Conservation (phyloP, 805 yeast species). For the Clavispora vitiphila region DNA sequence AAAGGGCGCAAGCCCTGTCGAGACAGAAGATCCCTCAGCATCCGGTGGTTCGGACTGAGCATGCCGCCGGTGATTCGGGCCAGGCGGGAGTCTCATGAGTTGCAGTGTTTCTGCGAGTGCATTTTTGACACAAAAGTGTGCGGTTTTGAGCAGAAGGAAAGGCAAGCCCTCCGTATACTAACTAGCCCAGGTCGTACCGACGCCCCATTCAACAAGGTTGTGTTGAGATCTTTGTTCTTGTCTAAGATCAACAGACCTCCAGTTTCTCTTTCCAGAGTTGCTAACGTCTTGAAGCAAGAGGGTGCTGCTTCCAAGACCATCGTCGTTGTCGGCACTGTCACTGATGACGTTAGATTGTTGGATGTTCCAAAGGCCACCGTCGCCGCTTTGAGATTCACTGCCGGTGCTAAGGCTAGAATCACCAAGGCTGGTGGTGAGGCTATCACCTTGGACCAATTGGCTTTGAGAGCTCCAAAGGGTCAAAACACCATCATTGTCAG, state of each 20-base stretch:
- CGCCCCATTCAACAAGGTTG: conserved; percentile 96
- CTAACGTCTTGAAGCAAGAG: conserved; percentile 73
- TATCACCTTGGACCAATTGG: conserved; percentile 98
- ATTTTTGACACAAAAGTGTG: conserved; percentile 14
- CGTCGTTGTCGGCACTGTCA: conserved; percentile 97
- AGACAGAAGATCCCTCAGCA: background rate
- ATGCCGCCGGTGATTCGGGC: background rate
- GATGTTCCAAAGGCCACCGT: conserved; percentile 95
- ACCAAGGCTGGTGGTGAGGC: conserved; percentile 99
- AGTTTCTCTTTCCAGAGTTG: conserved; percentile 89
- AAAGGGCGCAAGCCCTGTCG: conserved; percentile 1
- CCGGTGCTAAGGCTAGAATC: conserved; percentile 97
- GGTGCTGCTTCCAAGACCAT: conserved; percentile 83
- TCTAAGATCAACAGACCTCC: conserved; percentile 99
- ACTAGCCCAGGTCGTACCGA: conserved; percentile 85
- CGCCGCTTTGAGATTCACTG: conserved; percentile 99
- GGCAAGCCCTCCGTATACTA: conserved; percentile 23
- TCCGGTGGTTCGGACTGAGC: conserved; percentile 12
- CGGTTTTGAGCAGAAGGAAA: conserved; percentile 43
- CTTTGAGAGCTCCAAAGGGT: conserved; percentile 99
- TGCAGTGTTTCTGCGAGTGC: conserved; percentile 25
- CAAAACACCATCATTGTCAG: conserved; percentile 95
- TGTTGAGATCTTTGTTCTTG: conserved; percentile 90
- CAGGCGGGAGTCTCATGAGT: background rate
- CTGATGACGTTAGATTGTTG: conserved; percentile 93